A percentile compares a stretch with the other conserved stretches of the same genome.
Evolutionary conservation across 2,329 filamentous ascomycete genomes (phyloP).

Genomic region (Ceratocystis variospora): DNA sequence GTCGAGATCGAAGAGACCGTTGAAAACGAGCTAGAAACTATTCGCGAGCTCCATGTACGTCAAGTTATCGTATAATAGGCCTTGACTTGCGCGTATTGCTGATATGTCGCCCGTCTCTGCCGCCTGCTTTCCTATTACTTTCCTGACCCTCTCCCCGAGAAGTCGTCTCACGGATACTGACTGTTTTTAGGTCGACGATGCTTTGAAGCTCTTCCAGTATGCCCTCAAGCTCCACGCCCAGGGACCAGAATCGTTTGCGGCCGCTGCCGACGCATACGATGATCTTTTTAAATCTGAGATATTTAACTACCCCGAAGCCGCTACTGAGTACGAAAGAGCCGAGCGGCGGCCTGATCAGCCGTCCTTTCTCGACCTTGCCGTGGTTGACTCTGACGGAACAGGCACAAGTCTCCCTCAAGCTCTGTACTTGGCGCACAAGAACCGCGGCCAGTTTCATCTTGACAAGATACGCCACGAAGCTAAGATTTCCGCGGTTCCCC

Average conservation of each 20-base stretch:
- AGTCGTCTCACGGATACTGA: not conserved
- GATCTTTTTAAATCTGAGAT: conserved; percentile 83
- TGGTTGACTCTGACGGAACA: conserved; percentile 31
- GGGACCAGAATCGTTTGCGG: conserved; percentile 58
- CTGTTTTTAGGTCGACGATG: conserved; percentile 63
- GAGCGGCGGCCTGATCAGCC: conserved; percentile 39
- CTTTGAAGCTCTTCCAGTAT: conserved; percentile 82
- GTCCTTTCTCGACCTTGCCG: conserved; percentile 29
- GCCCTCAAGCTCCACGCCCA: conserved; percentile 86
- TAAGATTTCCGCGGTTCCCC: conserved; percentile 24
- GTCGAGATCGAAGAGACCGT: conserved; percentile 82
- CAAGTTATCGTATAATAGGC: not conserved
- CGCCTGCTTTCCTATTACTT: not conserved
- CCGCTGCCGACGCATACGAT: conserved; percentile 69
- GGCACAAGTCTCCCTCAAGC: conserved; percentile 63
- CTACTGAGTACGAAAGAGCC: conserved; percentile 68
- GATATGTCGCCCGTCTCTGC: not conserved
- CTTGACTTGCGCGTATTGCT: not conserved
- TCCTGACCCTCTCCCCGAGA: not conserved
- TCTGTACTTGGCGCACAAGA: conserved; percentile 87
- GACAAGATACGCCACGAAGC: conserved; percentile 51
- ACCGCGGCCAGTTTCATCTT: conserved; percentile 82
- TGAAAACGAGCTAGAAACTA: conserved; percentile 87
- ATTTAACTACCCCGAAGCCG: conserved; percentile 78
- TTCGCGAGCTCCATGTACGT: conserved; percentile 70